phyloP scores from a whole-genome alignment of 768 basidiomycete genomes.

The Tylopilus felleus region DNA sequence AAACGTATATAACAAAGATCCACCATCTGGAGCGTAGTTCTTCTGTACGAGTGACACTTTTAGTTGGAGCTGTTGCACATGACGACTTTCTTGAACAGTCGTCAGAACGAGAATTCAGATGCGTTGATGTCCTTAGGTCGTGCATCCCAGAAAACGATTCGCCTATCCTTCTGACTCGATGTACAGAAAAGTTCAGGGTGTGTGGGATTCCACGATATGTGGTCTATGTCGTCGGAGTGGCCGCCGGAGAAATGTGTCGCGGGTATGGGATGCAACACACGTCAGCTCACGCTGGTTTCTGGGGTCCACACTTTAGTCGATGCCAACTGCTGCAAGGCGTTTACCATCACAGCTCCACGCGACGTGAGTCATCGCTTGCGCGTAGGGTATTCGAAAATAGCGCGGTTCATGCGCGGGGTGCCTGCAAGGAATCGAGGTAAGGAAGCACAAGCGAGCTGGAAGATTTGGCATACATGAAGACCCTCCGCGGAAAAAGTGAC shows the following conservation, averaged over 20 bases:
- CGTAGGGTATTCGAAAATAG: too few relatives aligned
- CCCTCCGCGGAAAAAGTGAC: slow-evolving; percentile 68
- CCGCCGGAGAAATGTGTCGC: slow-evolving; percentile 66
- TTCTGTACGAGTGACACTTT: slow-evolving; percentile 64
- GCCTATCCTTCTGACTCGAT: slow-evolving; percentile 70
- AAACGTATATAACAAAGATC: slow-evolving; percentile 59
- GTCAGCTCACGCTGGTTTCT: slow-evolving; percentile 59
- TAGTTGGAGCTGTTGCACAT: slow-evolving; percentile 54
- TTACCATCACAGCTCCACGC: slow-evolving; percentile 85
- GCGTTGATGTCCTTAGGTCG: slow-evolving; percentile 50
- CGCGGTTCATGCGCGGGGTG: too few relatives aligned
- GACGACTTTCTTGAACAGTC: slow-evolving; percentile 52
- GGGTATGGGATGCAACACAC: slow-evolving; percentile 16
- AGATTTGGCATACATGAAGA: slow-evolving; percentile 54
- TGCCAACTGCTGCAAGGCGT: slow-evolving; percentile 76
- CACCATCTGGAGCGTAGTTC: slow-evolving; percentile 71
- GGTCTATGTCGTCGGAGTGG: slow-evolving; percentile 77
- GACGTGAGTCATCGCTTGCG: slow-evolving; percentile 60
- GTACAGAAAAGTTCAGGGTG: slow-evolving; percentile 82
- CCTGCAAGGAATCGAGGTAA: too few relatives aligned
- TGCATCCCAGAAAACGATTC: slow-evolving; percentile 82
- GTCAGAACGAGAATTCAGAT: slow-evolving; percentile 3
- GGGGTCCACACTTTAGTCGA: slow-evolving; percentile 77
- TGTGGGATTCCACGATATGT: slow-evolving; percentile 81
- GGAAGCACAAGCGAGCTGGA: slow-evolving; percentile 28